These are phyloP conservation scores for Dactylellina cionopaga DNA, from an alignment of 2,329 filamentous ascomycete genomes.

Conservation along the genomic window DNA sequence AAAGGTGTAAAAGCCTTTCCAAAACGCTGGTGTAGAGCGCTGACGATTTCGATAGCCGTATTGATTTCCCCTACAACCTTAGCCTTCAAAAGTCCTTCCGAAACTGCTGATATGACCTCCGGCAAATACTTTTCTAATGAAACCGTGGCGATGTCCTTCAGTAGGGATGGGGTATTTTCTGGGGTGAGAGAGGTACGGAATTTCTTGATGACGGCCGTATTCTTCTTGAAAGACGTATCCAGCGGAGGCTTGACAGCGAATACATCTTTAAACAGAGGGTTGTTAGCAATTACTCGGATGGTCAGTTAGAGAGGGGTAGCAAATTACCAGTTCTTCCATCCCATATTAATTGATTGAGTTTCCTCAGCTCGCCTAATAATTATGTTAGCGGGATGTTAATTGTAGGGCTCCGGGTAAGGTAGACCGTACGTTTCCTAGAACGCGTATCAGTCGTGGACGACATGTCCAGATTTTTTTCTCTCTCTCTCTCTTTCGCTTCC, in stretches of 20 bases:
- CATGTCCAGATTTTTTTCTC: constrained; percentile 3
- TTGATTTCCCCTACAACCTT: constrained; percentile 55
- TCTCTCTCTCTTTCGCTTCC: constrained; percentile 1
- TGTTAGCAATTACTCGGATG: background rate
- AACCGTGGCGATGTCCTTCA: constrained; percentile 57
- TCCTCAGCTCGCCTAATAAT: constrained; percentile 50
- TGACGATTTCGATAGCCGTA: constrained; percentile 57
- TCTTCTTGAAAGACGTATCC: constrained; percentile 58
- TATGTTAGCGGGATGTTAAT: constrained; percentile 19
- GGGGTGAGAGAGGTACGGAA: constrained; percentile 56
- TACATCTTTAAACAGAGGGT: constrained; percentile 49
- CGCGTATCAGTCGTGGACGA: constrained; percentile 47
- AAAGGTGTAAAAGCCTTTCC: constrained; percentile 57
- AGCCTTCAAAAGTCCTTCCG: constrained; percentile 56
- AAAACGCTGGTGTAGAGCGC: constrained; percentile 57
- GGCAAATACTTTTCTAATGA: constrained; percentile 57
- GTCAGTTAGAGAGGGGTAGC: background rate
- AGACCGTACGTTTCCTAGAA: constrained; percentile 48
- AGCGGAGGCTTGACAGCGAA: constrained; percentile 55
- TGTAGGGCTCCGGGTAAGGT: background rate
- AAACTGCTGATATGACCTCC: constrained; percentile 57
- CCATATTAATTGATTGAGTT: constrained; percentile 50
- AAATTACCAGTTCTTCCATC: constrained; percentile 46
- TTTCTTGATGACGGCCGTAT: constrained; percentile 57
- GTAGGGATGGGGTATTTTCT: constrained; percentile 54